Percentiles rank a stretch among this genome's conserved stretches.
Evolutionary conservation across 148 eudicot species (phyloP).

Genomic region (Vaccinium darrowii): DNA sequence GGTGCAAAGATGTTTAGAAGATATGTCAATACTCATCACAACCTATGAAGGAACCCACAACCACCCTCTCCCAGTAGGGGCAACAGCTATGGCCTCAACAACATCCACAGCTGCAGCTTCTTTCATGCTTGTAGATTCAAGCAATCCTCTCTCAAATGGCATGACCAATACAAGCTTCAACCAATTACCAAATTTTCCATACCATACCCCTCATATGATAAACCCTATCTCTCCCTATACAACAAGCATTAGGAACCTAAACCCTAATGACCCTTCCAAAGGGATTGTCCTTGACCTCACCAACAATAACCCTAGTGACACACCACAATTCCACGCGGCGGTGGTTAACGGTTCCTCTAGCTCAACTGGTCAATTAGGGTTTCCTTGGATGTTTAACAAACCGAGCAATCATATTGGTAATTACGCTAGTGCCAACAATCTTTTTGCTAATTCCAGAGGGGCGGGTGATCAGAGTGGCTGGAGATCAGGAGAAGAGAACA

Average conservation of each 20-base stretch:
- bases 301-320: slow-evolving; percentile 12
- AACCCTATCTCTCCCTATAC: slow-evolving; percentile 22
- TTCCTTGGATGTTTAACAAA: slow-evolving; percentile 36
- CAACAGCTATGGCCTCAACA: slow-evolving; percentile 62
- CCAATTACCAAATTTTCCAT: slow-evolving; percentile 22
- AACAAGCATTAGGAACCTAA: slow-evolving; percentile 27
- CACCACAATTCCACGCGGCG: background rate
- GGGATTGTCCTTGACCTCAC: slow-evolving; percentile 54
- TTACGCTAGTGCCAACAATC: background rate
- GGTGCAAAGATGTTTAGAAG: slow-evolving; percentile 66
- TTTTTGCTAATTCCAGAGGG: slow-evolving; percentile 22
- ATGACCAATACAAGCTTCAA: slow-evolving; percentile 16
- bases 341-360: slow-evolving; percentile 14
- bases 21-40: slow-evolving; percentile 61
- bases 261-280: slow-evolving; percentile 47
- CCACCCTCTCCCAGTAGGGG: slow-evolving; percentile 64
- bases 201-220: slow-evolving; percentile 19
- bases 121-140: slow-evolving; percentile 39
- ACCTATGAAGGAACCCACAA: slow-evolving; percentile 64
- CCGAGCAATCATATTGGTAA: background rate
- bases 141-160: slow-evolving; percentile 23
- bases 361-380: slow-evolving; percentile 27
- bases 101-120: slow-evolving; percentile 43
- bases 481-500: background rate
- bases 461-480: background rate